These are phyloP conservation scores for Sesbania bispinosa DNA, from an alignment of 306 rosid species.

Conservation along the genomic window DNA sequence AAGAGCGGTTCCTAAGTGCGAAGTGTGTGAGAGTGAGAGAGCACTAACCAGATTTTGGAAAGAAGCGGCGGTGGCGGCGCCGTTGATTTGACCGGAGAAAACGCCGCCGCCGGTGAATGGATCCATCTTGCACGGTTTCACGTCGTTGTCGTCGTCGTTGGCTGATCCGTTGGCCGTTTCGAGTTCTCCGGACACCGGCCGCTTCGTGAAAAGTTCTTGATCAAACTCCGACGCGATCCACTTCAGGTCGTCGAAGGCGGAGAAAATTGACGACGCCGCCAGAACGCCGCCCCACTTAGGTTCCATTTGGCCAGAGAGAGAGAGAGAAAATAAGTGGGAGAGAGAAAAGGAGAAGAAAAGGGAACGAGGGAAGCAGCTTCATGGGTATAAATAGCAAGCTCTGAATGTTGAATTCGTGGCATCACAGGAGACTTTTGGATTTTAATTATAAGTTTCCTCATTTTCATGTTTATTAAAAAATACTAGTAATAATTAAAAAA, in stretches of 20 bases:
- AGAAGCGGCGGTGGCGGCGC: slow-evolving; percentile 14
- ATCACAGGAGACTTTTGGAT: neutral
- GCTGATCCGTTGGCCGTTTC: neutral
- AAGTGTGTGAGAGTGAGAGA: slow-evolving; percentile 30
- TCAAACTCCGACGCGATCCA: slow-evolving; percentile 45
- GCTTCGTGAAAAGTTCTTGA: slow-evolving; percentile 33
- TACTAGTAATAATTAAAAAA: too few relatives aligned
- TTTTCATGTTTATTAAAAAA: too few relatives aligned
- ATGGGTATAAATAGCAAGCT: slow-evolving; percentile 35
- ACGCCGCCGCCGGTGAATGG: slow-evolving; percentile 29
- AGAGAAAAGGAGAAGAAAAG: slow-evolving; percentile 26
- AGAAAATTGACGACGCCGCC: neutral
- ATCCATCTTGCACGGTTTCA: slow-evolving; percentile 36
- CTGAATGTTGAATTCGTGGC: neutral
- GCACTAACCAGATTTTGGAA: slow-evolving; percentile 54
- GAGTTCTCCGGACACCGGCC: neutral
- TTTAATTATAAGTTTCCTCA: too few relatives aligned
- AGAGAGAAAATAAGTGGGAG: neutral
- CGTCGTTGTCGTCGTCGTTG: slow-evolving; percentile 18
- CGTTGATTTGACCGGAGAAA: slow-evolving; percentile 22
- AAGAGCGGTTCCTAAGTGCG: slow-evolving; percentile 1
- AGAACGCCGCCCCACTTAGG: slow-evolving; percentile 2
- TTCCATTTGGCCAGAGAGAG: slow-evolving; percentile 42
- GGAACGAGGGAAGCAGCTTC: slow-evolving; percentile 24
- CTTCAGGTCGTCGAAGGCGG: slow-evolving; percentile 32